phyloP scores from a whole-genome alignment of 768 basidiomycete species.

The Podaxis sp. region DNA sequence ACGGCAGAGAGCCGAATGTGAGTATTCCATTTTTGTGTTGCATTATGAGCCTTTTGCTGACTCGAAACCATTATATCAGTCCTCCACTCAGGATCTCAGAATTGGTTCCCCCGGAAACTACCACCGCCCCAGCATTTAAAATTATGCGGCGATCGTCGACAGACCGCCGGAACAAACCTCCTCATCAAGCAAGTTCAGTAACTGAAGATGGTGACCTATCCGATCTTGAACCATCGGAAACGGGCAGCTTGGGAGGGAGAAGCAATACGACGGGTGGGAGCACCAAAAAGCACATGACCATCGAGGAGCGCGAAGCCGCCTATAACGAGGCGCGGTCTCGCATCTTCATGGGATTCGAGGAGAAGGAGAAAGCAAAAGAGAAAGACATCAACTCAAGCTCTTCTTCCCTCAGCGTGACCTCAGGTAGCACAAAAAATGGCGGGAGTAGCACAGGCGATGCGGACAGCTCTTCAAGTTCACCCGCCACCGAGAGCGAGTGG shows the following conservation, averaged over 20 bases:
- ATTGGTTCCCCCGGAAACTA: constrained; percentile 72
- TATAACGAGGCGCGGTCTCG: constrained; percentile 84
- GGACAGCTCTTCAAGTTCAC: constrained; percentile 70
- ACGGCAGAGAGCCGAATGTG: constrained; percentile 76
- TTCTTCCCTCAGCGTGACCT: constrained; percentile 71
- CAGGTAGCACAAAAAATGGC: constrained; percentile 46
- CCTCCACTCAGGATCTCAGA: constrained; percentile 71
- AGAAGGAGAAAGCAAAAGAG: constrained; percentile 69
- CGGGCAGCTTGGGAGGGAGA: constrained; percentile 72
- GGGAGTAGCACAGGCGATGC: constrained; percentile 60
- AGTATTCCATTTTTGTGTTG: constrained; percentile 29
- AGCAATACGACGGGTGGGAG: constrained; percentile 62
- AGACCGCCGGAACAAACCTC: constrained; percentile 57
- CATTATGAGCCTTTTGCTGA: constrained; percentile 20
- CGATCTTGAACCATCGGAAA: constrained; percentile 77
- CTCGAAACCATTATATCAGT: constrained; percentile 35
- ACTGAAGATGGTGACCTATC: constrained; percentile 76
- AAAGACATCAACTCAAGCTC: constrained; percentile 77
- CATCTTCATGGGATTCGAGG: constrained; percentile 84
- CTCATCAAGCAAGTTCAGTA: constrained; percentile 73
- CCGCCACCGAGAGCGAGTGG: constrained; percentile 82
- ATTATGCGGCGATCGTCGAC: constrained; percentile 73
- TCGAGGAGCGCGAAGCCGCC: constrained; percentile 87
- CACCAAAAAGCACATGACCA: constrained; percentile 72
- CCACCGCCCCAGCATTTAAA: constrained; percentile 77